phyloP scores from a whole-genome alignment of 2,329 filamentous ascomycete genomes.

The Aspergillus sp. region DNA sequence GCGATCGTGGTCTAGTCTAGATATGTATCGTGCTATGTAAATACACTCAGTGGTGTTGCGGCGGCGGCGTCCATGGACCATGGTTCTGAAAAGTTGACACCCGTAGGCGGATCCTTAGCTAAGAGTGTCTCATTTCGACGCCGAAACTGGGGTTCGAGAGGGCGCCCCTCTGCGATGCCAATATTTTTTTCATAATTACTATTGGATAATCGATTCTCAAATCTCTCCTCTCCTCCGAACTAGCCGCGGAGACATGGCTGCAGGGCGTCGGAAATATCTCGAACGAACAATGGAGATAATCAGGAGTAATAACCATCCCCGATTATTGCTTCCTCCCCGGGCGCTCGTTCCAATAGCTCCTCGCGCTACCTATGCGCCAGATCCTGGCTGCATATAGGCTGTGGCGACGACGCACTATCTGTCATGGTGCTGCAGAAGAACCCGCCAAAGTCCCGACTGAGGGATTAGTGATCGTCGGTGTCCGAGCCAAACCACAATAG shows the following conservation, averaged over 20 bases:
- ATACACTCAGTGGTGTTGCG: background rate
- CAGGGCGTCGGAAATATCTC: background rate
- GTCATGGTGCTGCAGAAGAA: background rate
- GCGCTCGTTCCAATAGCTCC: slow-evolving; percentile 1
- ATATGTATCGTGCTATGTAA: background rate
- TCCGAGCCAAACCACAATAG: background rate
- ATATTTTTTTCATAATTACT: background rate
- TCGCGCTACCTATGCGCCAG: background rate
- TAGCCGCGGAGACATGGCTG: background rate
- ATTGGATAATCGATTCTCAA: background rate
- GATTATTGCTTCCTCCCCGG: background rate
- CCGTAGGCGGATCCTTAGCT: background rate
- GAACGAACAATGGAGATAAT: background rate
- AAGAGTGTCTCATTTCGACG: background rate
- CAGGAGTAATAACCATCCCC: background rate
- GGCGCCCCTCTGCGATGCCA: background rate
- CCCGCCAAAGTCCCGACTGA: background rate
- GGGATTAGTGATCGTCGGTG: background rate
- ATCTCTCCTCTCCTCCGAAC: background rate
- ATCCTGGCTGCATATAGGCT: background rate
- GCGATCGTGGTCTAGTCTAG: background rate
- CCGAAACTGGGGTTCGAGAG: background rate
- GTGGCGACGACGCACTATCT: background rate
- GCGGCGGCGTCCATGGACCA: background rate
- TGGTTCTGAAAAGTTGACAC: background rate